phyloP scores from a whole-genome alignment of 345 rosid genomes.

The Viola odorata region DNA sequence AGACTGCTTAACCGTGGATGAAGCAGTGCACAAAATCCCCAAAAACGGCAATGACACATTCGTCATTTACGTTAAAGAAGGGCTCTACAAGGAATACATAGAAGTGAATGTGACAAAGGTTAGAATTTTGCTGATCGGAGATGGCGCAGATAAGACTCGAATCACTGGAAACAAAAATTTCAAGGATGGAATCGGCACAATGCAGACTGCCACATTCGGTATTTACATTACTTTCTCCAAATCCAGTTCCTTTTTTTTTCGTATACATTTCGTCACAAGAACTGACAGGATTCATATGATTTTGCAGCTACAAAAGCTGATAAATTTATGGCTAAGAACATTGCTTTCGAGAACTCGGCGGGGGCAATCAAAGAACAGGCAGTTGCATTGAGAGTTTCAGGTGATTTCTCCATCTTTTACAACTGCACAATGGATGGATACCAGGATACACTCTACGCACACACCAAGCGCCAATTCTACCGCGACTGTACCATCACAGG shows the following conservation, averaged over 20 bases:
- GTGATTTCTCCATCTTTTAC: slow-evolving; percentile 57
- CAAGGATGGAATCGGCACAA: slow-evolving; percentile 49
- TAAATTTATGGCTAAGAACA: slow-evolving; percentile 53
- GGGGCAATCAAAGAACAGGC: slow-evolving; percentile 75
- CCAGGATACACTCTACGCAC: slow-evolving; percentile 68
- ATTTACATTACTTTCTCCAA: slow-evolving; percentile 12
- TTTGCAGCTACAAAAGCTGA: slow-evolving; percentile 50
- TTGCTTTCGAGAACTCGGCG: slow-evolving; percentile 69
- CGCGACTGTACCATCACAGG: slow-evolving; percentile 74
- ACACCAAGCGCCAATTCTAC: slow-evolving; percentile 76
- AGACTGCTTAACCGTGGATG: slow-evolving; percentile 43
- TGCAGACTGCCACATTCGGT: slow-evolving; percentile 62
- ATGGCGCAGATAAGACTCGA: slow-evolving; percentile 57
- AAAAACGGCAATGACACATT: slow-evolving; percentile 29
- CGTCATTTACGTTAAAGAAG: slow-evolving; percentile 55
- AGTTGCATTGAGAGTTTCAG: slow-evolving; percentile 54
- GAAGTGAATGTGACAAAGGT: slow-evolving; percentile 26
- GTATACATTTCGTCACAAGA: background rate
- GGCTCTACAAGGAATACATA: slow-evolving; percentile 52
- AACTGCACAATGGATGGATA: slow-evolving; percentile 73
- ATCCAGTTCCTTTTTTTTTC: background rate
- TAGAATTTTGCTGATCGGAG: slow-evolving; percentile 53
- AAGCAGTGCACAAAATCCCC: slow-evolving; percentile 41
- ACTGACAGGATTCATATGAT: background rate
- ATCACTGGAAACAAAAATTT: slow-evolving; percentile 46